These are phyloP conservation scores for Kluyveromyces wickerhamii DNA, from an alignment of 805 yeast genomes.

Conservation along the genomic window DNA sequence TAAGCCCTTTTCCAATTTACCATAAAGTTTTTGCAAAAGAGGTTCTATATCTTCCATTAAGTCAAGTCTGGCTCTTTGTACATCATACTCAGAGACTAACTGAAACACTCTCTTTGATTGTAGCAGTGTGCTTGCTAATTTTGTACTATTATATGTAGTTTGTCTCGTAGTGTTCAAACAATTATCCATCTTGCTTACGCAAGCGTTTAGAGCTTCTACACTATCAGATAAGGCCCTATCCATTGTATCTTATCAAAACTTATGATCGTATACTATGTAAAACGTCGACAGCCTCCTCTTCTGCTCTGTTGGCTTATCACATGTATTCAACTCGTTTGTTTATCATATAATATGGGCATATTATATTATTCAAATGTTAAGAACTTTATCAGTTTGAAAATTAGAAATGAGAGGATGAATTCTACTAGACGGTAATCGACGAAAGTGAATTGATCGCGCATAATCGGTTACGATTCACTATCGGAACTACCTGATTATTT, in stretches of 20 bases:
- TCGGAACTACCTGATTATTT: too few relatives aligned
- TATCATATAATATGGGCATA: too few relatives aligned
- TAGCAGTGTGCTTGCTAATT: slow-evolving; percentile 19
- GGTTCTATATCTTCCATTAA: slow-evolving; percentile 28
- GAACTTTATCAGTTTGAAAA: too few relatives aligned
- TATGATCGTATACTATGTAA: slow-evolving; percentile 1
- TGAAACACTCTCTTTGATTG: slow-evolving; percentile 23
- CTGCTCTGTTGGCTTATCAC: too few relatives aligned
- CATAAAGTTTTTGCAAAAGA: slow-evolving; percentile 20
- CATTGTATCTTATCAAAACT: too few relatives aligned
- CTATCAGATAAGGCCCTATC: slow-evolving; percentile 18
- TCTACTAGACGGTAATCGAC: too few relatives aligned
- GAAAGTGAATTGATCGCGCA: too few relatives aligned
- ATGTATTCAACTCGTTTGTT: too few relatives aligned
- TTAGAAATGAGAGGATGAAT: too few relatives aligned
- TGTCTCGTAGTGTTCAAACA: slow-evolving; percentile 16
- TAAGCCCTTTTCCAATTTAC: slow-evolving; percentile 21
- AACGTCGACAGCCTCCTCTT: too few relatives aligned
- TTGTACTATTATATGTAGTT: slow-evolving; percentile 16
- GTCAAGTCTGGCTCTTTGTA: slow-evolving; percentile 27
- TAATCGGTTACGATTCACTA: too few relatives aligned
- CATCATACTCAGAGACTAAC: slow-evolving; percentile 28
- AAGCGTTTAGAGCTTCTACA: slow-evolving; percentile 17
- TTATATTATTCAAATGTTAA: too few relatives aligned
- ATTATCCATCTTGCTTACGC: slow-evolving; percentile 15